phyloP scores from a whole-genome alignment of 1,284 basidiomycete genomes.

The Ceratobasidium sp. region DNA sequence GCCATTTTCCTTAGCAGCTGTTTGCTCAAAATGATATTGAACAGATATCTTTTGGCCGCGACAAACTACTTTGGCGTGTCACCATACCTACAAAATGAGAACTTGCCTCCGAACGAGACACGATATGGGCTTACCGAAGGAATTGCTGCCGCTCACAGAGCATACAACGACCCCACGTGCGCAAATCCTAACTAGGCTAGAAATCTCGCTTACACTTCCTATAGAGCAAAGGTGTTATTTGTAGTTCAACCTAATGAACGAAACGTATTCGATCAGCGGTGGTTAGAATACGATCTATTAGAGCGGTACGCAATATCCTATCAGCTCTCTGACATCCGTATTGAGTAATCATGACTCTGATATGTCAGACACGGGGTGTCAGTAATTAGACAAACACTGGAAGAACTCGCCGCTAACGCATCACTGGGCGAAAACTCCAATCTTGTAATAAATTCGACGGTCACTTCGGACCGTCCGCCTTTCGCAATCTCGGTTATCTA shows the following conservation, averaged over 20 bases:
- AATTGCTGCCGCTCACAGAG: conserved; percentile 82
- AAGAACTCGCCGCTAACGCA: conserved; percentile 71
- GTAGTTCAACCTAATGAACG: conserved; percentile 91
- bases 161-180: conserved; percentile 72
- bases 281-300: conserved; percentile 88
- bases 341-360: background rate
- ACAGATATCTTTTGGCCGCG: conserved; percentile 75
- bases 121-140: conserved; percentile 80
- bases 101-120: conserved; percentile 83
- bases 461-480: conserved; percentile 52
- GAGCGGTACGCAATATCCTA: conserved; percentile 67
- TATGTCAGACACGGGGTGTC: conserved; percentile 75
- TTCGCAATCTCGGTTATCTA: conserved; percentile 88
- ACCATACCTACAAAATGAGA: conserved; percentile 67
- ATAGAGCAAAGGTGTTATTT: conserved; percentile 84
- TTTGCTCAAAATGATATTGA: background rate
- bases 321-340: background rate
- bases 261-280: conserved; percentile 96
- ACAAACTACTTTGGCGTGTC: conserved; percentile 77
- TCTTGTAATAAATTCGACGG: conserved; percentile 62
- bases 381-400: conserved; percentile 81
- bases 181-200: conserved; percentile 49
- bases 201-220: background rate
- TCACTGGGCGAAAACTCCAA: conserved; percentile 63
- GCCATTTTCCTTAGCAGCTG: conserved; percentile 25